Conservation (phyloP, 306 rosid genomes). For the Cicer bijugum region DNA sequence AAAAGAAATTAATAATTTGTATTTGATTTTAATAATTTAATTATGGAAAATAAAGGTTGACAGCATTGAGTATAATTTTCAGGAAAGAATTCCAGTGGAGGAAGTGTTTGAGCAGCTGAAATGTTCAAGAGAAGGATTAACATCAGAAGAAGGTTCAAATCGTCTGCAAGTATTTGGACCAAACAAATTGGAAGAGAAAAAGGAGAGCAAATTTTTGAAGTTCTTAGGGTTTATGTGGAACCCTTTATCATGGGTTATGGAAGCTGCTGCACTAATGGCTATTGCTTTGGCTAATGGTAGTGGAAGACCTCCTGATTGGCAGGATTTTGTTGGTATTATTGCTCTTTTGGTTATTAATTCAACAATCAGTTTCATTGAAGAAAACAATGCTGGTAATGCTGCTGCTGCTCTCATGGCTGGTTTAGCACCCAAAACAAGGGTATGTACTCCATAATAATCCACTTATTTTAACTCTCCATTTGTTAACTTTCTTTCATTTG, state of each 20-base stretch:
- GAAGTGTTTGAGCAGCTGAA: conserved; percentile 95
- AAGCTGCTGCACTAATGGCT: conserved; percentile 99
- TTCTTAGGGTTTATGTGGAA: conserved; percentile 99
- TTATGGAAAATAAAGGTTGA: no score
- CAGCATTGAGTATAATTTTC: neutral
- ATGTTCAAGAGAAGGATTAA: conserved; percentile 78
- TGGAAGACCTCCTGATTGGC: conserved; percentile 97
- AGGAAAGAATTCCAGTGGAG: conserved; percentile 84
- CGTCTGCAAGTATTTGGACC: conserved; percentile 95
- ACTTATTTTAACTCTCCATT: no score
- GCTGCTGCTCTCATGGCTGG: conserved; percentile 99
- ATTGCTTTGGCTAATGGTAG: conserved; percentile 89
- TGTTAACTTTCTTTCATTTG: no score
- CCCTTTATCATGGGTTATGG: conserved; percentile 99
- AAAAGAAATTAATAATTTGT: no score
- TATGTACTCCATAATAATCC: neutral
- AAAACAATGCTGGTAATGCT: conserved; percentile 97
- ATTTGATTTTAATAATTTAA: no score
- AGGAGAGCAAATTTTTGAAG: conserved; percentile 89
- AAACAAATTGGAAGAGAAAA: conserved; percentile 97
- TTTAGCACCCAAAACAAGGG: conserved; percentile 99
- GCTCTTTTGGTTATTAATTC: conserved; percentile 81
- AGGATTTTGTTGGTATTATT: conserved; percentile 87
- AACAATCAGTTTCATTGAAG: conserved; percentile 93
- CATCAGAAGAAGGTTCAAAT: conserved; percentile 80